Percentiles rank a stretch among this genome's conserved stretches.
These are phyloP conservation scores for Metschnikowia reukaufii DNA, from an alignment of 805 yeast genomes.

Conservation along the genomic window DNA sequence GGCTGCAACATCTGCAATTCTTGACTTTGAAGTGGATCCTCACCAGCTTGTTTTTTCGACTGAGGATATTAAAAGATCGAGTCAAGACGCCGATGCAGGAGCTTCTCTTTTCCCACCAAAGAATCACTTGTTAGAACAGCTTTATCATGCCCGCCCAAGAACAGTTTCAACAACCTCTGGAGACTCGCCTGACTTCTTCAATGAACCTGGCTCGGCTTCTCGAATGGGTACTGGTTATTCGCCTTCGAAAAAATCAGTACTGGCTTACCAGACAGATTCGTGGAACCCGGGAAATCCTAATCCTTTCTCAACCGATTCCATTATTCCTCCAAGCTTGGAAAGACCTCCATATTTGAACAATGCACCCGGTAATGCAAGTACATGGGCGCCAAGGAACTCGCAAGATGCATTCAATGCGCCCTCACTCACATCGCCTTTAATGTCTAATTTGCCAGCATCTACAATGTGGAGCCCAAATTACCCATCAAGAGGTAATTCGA, in stretches of 20 bases:
- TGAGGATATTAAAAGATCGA: background rate
- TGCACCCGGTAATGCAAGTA: slow-evolving; percentile 4
- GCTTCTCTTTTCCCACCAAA: slow-evolving; percentile 9
- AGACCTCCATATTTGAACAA: slow-evolving; percentile 6
- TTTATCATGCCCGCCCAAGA: slow-evolving; percentile 35
- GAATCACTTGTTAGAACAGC: slow-evolving; percentile 34
- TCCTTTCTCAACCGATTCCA: slow-evolving; percentile 1
- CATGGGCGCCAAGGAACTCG: slow-evolving; percentile 8
- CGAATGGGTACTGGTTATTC: slow-evolving; percentile 12
- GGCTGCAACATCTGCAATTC: background rate
- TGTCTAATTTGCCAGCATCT: slow-evolving; percentile 8
- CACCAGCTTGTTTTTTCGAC: background rate
- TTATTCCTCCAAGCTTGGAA: slow-evolving; percentile 2
- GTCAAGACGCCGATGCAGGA: slow-evolving; percentile 1
- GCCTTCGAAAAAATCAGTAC: slow-evolving; percentile 10
- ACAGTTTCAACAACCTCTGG: slow-evolving; percentile 17
- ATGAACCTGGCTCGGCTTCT: slow-evolving; percentile 4
- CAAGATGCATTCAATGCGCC: slow-evolving; percentile 4
- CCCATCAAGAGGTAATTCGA: slow-evolving; percentile 8
- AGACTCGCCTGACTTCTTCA: slow-evolving; percentile 7
- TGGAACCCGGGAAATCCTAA: slow-evolving; percentile 2
- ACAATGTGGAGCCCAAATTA: slow-evolving; percentile 8
- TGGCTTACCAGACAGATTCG: slow-evolving; percentile 8
- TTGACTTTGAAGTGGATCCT: background rate
- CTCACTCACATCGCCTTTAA: slow-evolving; percentile 4